phyloP scores from a whole-genome alignment of 305 asterid species.

The Fraxinus greggii region DNA sequence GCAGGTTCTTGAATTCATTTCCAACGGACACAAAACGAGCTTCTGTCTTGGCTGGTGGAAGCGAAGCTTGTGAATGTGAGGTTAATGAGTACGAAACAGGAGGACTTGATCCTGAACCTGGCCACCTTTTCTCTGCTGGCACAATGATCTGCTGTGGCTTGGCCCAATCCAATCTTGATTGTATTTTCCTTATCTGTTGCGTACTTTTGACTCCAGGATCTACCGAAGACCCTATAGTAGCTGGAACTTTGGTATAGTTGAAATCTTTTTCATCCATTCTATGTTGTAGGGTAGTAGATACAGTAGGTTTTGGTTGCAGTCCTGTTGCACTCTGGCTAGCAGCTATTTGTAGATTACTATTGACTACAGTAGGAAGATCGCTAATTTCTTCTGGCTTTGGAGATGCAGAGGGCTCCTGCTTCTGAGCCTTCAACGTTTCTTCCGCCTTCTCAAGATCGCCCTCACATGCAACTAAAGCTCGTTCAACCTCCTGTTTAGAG shows the following conservation, averaged over 20 bases:
- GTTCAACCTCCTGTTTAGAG: neutral
- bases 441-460: neutral
- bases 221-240: slow-evolving; percentile 23
- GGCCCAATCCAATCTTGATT: slow-evolving; percentile 64
- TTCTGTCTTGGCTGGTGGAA: slow-evolving; percentile 56
- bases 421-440: neutral
- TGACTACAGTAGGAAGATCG: slow-evolving; percentile 23
- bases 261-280: neutral
- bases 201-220: slow-evolving; percentile 47
- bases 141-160: slow-evolving; percentile 49
- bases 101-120: slow-evolving; percentile 46
- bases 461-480: neutral
- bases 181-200: slow-evolving; percentile 50
- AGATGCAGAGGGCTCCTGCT: neutral
- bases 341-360: neutral
- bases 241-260: neutral
- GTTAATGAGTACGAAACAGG: slow-evolving; percentile 55
- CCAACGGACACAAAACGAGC: slow-evolving; percentile 47
- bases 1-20: slow-evolving; percentile 69
- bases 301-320: neutral
- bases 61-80: slow-evolving; percentile 54
- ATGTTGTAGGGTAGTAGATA: neutral
- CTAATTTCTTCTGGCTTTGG: neutral
- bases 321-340: neutral
- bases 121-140: slow-evolving; percentile 58